Base-by-base conservation (phyloP, 2,329 filamentous ascomycete species). In the Zalaria obscura region DNA sequence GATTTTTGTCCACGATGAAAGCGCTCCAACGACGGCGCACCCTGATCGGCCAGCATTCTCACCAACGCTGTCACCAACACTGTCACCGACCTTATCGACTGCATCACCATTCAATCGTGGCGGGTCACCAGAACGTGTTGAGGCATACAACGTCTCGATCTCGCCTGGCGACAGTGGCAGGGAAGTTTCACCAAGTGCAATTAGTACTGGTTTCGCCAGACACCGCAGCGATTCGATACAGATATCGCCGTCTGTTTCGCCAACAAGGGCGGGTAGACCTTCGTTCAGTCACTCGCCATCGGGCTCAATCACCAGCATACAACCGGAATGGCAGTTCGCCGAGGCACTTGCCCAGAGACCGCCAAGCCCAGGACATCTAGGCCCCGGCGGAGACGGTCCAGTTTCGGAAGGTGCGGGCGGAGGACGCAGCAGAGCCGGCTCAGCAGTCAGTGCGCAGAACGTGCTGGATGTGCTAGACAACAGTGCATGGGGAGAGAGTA, bases 401-500 rank as follows among this genome's bases (percentile, higher is more conserved):
- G 18, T 18, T 18, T 46, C 53, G 53, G 5, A 44, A 46, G 8
- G 33, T 50, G 28, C 35, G 31, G 34, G 32, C 35, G 32, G 45
- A 39, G 61, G 45, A 51, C 74, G 70, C 55, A 75, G 75, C 51
- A 66, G 80, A 35, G 73, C 78, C 25, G 76, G 73, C 41, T 87
- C 81, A 59, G 69, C 72, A 4, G 79, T 88, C 43, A 85, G 77
- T 54, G 78, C 80, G 39, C 75, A 79, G 38, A 81, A 87, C 53
- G 83, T 93, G 50, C 76, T 88, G 59, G 78, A 87, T 50, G 83
- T 91, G 56, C 72, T 96, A 41, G 85, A 91, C 54, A 83, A 89
- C 54, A 91, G 85, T 11, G 80, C 83, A 10, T 96, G 89, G 89
- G 84, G 89, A 40, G 85, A 93, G 63, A 93, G 84, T 67, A 87